These are phyloP conservation scores for Limnomonas spitsbergensis DNA, from an alignment of 139 green algal genomes.

Conservation along the genomic window DNA sequence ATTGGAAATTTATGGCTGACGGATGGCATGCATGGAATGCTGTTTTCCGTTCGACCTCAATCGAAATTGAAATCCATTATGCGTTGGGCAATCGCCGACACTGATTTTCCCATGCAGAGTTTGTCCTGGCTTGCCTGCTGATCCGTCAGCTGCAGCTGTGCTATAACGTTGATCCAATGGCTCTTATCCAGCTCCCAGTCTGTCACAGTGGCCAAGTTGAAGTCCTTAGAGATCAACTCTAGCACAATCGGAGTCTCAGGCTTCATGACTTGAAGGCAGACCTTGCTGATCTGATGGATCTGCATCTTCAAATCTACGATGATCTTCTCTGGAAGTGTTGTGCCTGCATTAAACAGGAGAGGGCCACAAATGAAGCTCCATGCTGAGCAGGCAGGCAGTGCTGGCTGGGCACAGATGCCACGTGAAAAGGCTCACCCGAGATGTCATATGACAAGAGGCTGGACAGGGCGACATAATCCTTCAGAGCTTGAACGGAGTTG, in stretches of 20 bases:
- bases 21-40: too few relatives aligned
- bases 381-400: too few relatives aligned
- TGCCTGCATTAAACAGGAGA: conserved; percentile 34
- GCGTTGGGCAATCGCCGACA: too few relatives aligned
- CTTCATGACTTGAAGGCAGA: conserved; percentile 45
- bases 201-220: conserved; percentile 20
- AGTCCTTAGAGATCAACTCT: conserved; percentile 38
- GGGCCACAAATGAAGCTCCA: too few relatives aligned
- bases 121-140: conserved; percentile 36
- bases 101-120: too few relatives aligned
- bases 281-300: conserved; percentile 47
- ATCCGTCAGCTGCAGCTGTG: conserved; percentile 39
- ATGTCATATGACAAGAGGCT: conserved; percentile 36
- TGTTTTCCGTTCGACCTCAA: too few relatives aligned
- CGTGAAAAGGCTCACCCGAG: conserved; percentile 27
- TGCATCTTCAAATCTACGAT: conserved; percentile 35
- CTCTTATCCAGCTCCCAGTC: conserved; percentile 45
- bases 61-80: too few relatives aligned
- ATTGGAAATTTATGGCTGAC: too few relatives aligned
- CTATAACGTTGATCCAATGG: conserved; percentile 44
- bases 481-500: conserved; percentile 38
- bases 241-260: conserved; percentile 38
- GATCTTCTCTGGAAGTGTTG: conserved; percentile 37
- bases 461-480: conserved; percentile 34
- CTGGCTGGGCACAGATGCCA: too few relatives aligned